Evolutionary conservation across 768 basidiomycete genomes (phyloP).

Genomic region (Clitopilus passeckerianus): DNA sequence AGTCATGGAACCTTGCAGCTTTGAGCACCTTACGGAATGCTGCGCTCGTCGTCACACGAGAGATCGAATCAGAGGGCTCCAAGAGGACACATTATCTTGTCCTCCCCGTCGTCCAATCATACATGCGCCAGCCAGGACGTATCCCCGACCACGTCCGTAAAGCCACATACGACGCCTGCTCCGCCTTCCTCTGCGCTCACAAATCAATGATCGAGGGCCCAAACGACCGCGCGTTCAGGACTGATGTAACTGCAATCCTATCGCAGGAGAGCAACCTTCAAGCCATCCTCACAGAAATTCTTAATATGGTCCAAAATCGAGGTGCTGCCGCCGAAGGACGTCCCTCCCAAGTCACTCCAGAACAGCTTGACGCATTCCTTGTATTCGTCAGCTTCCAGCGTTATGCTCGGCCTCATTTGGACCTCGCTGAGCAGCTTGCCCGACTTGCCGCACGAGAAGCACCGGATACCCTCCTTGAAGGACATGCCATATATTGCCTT

Average conservation of each 20-base stretch:
- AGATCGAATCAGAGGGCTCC: not conserved
- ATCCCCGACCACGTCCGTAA: slow-evolving; percentile 1
- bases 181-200: slow-evolving; percentile 9
- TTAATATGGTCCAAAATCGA: not conserved
- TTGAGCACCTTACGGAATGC: not conserved
- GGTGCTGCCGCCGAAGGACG: not conserved
- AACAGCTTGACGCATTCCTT: not conserved
- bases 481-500: not conserved
- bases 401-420: not conserved
- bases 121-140: slow-evolving; percentile 8
- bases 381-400: not conserved
- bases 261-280: not conserved
- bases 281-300: not conserved
- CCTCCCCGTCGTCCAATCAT: slow-evolving; percentile 16
- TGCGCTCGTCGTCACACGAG: not conserved
- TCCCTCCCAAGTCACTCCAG: not conserved
- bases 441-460: not conserved
- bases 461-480: not conserved
- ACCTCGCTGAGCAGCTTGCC: not conserved
- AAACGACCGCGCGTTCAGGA: slow-evolving; percentile 7
- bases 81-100: not conserved
- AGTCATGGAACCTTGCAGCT: not conserved
- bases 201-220: slow-evolving; percentile 1
- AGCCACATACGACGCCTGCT: slow-evolving; percentile 8
- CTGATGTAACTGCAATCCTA: not conserved